A percentile compares a stretch with the other conserved stretches of the same genome.
Evolutionary conservation across 192 early-diverging fungal genomes (phyloP).

Genomic region (Gaertneriomyces semiglobifer): DNA sequence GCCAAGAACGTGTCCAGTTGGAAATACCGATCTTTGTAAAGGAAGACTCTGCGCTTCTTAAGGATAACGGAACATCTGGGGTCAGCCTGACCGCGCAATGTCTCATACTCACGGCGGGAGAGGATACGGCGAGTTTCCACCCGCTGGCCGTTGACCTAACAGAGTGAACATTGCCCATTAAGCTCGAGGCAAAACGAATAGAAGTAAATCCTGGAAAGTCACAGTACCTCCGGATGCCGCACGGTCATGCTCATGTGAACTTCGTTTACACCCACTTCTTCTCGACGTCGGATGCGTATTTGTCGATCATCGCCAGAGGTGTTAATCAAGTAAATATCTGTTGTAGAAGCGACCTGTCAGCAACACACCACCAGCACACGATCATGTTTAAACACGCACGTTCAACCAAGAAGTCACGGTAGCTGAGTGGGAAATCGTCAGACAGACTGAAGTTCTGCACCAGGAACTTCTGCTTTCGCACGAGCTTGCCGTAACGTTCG

Average conservation of each 20-base stretch:
- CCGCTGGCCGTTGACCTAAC: conserved; percentile 35
- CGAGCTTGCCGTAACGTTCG: conserved; percentile 29
- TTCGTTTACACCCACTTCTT: conserved; percentile 19
- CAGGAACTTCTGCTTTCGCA: conserved; percentile 46
- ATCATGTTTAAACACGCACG: conserved; percentile 17
- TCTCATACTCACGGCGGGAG: conserved; percentile 38
- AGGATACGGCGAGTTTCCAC: conserved; percentile 43
- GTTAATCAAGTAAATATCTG: conserved; percentile 39
- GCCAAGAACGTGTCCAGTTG: conserved; percentile 40
- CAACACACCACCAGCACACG: not conserved
- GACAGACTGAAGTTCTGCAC: conserved; percentile 31
- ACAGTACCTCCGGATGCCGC: conserved; percentile 25
- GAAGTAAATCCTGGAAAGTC: not conserved
- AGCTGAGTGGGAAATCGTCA: conserved; percentile 33
- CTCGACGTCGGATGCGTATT: conserved; percentile 41
- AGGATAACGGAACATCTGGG: conserved; percentile 32
- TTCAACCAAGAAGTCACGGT: conserved; percentile 43
- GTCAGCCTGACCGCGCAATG: conserved; percentile 34
- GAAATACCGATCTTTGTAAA: conserved; percentile 42
- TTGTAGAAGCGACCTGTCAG: not conserved
- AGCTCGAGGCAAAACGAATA: not conserved
- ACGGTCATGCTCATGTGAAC: conserved; percentile 37
- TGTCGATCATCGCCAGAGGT: conserved; percentile 37
- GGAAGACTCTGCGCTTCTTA: conserved; percentile 41
- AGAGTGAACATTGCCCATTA: not conserved